Percentiles rank a stretch among this genome's conserved stretches.
These are phyloP conservation scores for Kuraishia piskuri DNA, from an alignment of 805 yeast species.

Conservation along the genomic window DNA sequence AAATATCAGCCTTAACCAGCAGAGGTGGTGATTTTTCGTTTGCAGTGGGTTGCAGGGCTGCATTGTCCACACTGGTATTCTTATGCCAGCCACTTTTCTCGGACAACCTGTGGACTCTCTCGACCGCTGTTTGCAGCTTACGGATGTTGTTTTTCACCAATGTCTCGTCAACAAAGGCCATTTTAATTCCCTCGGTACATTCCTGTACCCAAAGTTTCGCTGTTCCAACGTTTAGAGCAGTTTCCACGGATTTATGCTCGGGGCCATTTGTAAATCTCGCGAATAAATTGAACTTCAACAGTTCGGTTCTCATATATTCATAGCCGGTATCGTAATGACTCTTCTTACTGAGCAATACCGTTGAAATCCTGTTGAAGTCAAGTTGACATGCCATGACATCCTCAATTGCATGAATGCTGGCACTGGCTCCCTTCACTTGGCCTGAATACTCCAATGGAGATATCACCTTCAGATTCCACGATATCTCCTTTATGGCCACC, in stretches of 20 bases:
- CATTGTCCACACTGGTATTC: neutral
- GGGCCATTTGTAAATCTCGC: neutral
- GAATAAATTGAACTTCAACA: slow-evolving; percentile 1
- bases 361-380: neutral
- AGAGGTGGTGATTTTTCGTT: neutral
- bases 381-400: slow-evolving; percentile 3
- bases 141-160: slow-evolving; percentile 5
- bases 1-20: slow-evolving; percentile 1
- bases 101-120: neutral
- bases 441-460: slow-evolving; percentile 7
- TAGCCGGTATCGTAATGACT: neutral
- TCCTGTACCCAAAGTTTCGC: slow-evolving; percentile 4
- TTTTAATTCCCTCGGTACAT: slow-evolving; percentile 1
- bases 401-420: slow-evolving; percentile 2
- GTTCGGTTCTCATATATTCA: slow-evolving; percentile 4
- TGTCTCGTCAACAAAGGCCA: slow-evolving; percentile 6
- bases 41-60: neutral
- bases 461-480: slow-evolving; percentile 6
- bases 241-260: slow-evolving; percentile 2
- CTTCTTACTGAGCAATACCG: neutral
- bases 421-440: neutral
- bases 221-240: slow-evolving; percentile 1
- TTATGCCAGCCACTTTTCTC: neutral
- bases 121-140: slow-evolving; percentile 2
- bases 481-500: neutral